Conservation (phyloP, 305 asterid species). For the Solanum aculeatissimum region DNA sequence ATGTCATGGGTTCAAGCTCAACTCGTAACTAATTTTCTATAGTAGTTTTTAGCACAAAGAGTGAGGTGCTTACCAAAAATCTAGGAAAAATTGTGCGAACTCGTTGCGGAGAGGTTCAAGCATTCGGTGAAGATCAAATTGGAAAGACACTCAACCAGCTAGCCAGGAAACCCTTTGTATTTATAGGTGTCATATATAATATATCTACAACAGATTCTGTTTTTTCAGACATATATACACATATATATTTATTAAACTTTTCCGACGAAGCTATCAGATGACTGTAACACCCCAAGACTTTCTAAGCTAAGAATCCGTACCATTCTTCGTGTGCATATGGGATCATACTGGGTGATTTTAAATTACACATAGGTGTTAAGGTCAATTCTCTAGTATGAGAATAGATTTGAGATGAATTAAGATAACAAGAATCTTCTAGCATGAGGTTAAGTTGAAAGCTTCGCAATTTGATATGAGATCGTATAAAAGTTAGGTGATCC, state of each 20-base stretch:
- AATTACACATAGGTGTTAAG: too few relatives aligned
- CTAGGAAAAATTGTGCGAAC: background rate
- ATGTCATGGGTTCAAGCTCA: background rate
- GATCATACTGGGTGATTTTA: too few relatives aligned
- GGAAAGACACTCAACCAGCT: background rate
- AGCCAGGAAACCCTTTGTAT: background rate
- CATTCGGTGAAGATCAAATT: background rate
- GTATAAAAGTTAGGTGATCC: too few relatives aligned
- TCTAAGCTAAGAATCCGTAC: too few relatives aligned
- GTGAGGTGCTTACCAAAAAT: background rate
- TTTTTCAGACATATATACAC: background rate
- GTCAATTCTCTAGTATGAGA: too few relatives aligned
- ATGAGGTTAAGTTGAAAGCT: too few relatives aligned
- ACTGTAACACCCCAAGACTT: background rate
- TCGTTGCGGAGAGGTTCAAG: background rate
- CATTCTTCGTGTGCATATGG: too few relatives aligned
- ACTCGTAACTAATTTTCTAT: background rate
- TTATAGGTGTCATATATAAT: background rate
- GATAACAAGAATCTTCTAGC: too few relatives aligned
- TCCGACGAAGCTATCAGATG: background rate
- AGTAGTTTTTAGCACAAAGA: background rate
- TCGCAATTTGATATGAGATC: too few relatives aligned
- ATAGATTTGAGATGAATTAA: too few relatives aligned
- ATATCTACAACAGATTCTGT: background rate
- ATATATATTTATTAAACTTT: background rate